phyloP scores from a whole-genome alignment of 169 alveolate species.

The Miamiensis avidus region DNA sequence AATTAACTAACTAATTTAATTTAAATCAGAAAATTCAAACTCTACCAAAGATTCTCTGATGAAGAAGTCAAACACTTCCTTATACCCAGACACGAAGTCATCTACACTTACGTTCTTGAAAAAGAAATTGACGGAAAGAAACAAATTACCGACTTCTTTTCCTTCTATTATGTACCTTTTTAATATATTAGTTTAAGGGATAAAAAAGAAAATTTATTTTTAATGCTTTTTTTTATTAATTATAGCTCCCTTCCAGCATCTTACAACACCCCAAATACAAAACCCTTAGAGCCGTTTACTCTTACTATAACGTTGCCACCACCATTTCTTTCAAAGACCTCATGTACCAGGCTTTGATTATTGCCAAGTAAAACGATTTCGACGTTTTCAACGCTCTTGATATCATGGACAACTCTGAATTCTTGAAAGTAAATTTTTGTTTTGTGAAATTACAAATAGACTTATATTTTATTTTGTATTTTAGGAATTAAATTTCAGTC shows the following conservation, averaged over 20 bases:
- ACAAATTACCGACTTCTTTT: slow-evolving; percentile 90
- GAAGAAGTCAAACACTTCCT: slow-evolving; percentile 93
- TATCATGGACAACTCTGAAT: slow-evolving; percentile 93
- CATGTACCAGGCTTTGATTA: slow-evolving; percentile 90
- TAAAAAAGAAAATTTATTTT: too few species aligned
- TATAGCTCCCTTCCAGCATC: slow-evolving; percentile 88
- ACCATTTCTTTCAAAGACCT: slow-evolving; percentile 77
- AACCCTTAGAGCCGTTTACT: slow-evolving; percentile 88
- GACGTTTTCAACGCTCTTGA: slow-evolving; percentile 97
- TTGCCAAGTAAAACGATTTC: slow-evolving; percentile 91
- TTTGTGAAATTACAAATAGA: not conserved
- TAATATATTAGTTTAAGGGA: too few species aligned
- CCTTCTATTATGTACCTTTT: slow-evolving; percentile 89
- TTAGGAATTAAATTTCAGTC: slow-evolving; percentile 81
- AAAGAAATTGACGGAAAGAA: slow-evolving; percentile 46
- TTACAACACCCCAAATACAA: slow-evolving; percentile 84
- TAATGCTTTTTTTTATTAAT: not conserved
- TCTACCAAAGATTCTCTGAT: slow-evolving; percentile 81
- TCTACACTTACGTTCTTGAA: slow-evolving; percentile 92
- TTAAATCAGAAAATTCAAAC: slow-evolving; percentile 67
- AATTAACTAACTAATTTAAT: not conserved
- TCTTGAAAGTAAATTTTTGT: slow-evolving; percentile 66
- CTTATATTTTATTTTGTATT: not conserved
- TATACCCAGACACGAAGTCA: slow-evolving; percentile 87
- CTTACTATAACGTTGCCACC: slow-evolving; percentile 89